These are phyloP conservation scores for Thielaviopsis populi DNA, from an alignment of 2,329 filamentous ascomycete genomes.

Conservation along the genomic window DNA sequence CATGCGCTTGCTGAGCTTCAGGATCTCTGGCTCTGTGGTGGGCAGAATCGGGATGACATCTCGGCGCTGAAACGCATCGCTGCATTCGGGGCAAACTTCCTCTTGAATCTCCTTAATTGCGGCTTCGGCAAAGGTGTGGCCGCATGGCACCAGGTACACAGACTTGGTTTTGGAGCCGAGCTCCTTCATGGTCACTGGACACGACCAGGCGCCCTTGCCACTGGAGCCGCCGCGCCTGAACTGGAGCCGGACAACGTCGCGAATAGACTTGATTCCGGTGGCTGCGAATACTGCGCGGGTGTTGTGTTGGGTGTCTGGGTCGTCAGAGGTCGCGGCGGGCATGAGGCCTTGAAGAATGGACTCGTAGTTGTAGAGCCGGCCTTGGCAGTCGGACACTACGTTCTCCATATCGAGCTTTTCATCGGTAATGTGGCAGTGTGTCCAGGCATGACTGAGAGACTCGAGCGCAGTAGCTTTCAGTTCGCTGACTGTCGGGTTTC, in stretches of 20 bases:
- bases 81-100: slow-evolving; percentile 54
- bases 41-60: slow-evolving; percentile 78
- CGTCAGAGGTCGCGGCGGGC: slow-evolving; percentile 26
- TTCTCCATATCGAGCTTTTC: slow-evolving; percentile 52
- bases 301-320: slow-evolving; percentile 38
- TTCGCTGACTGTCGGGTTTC: slow-evolving; percentile 66
- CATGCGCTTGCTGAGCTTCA: slow-evolving; percentile 48
- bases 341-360: slow-evolving; percentile 53
- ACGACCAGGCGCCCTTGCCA: slow-evolving; percentile 44
- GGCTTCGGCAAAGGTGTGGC: slow-evolving; percentile 80
- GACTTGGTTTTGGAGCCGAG: slow-evolving; percentile 65
- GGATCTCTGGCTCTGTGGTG: slow-evolving; percentile 52
- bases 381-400: slow-evolving; percentile 70
- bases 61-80: slow-evolving; percentile 52
- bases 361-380: slow-evolving; percentile 90
- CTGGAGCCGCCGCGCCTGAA: slow-evolving; percentile 39
- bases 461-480: slow-evolving; percentile 79
- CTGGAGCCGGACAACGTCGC: slow-evolving; percentile 75
- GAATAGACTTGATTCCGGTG: slow-evolving; percentile 58
- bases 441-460: slow-evolving; percentile 74
- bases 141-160: slow-evolving; percentile 86
- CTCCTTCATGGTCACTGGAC: slow-evolving; percentile 75
- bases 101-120: slow-evolving; percentile 69
- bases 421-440: slow-evolving; percentile 72
- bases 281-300: slow-evolving; percentile 29